phyloP scores from a whole-genome alignment of 345 rosid genomes.

The Mercurialis annua region DNA sequence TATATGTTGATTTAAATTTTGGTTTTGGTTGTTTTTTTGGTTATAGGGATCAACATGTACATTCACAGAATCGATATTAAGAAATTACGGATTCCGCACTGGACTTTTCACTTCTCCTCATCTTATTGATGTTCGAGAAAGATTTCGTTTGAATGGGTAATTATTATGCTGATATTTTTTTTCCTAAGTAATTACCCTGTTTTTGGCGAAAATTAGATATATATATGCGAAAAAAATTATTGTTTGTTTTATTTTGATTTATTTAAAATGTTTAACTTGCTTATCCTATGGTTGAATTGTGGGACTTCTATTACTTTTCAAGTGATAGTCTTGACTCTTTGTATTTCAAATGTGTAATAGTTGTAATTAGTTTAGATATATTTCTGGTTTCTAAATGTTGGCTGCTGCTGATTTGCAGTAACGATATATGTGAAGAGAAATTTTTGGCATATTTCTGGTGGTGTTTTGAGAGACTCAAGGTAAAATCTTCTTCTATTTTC shows the following conservation, averaged over 20 bases:
- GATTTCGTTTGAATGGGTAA: conserved; percentile 89
- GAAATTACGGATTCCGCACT: conserved; percentile 74
- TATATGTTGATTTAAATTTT: background rate
- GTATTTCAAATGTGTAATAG: background rate
- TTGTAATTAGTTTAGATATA: background rate
- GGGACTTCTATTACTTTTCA: background rate
- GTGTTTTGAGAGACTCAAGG: conserved; percentile 91
- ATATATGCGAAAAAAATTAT: no score
- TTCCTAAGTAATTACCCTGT: no score
- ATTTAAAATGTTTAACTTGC: background rate
- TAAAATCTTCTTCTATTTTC: conserved; percentile 16
- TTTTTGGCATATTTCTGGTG: conserved; percentile 94
- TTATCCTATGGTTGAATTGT: background rate
- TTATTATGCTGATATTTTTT: background rate
- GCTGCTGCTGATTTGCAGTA: conserved; percentile 62
- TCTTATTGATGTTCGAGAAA: conserved; percentile 84
- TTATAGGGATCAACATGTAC: conserved; percentile 87
- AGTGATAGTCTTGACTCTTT: background rate
- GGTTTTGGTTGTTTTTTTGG: conserved; percentile 6
- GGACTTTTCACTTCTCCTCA: conserved; percentile 97
- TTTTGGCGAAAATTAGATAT: no score
- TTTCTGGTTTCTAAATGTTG: conserved; percentile 17
- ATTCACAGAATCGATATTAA: conserved; percentile 79
- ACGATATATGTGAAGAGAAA: conserved; percentile 76
- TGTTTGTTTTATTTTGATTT: no score